Percentiles rank a stretch among this genome's conserved stretches.
Evolutionary conservation across 345 rosid genomes (phyloP).

Genomic region (Brassica cretica): DNA sequence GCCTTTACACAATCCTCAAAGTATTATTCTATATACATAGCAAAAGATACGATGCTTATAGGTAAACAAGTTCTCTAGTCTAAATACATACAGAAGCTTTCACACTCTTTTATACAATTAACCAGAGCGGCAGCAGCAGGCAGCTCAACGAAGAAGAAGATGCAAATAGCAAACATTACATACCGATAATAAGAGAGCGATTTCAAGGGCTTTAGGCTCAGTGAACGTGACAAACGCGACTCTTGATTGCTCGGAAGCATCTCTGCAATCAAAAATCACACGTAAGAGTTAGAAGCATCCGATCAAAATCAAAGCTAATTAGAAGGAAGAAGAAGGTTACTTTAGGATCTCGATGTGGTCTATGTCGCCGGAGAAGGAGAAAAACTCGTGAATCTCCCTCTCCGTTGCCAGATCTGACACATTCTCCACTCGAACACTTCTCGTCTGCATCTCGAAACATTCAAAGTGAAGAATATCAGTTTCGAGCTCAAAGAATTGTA

Average conservation of each 20-base stretch:
- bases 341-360: conserved; percentile 62
- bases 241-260: conserved; percentile 47
- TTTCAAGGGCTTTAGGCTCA: conserved; percentile 89
- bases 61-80: conserved; percentile 80
- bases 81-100: conserved; percentile 37
- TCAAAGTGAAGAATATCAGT: background rate
- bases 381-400: conserved; percentile 98
- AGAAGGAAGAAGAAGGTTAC: conserved; percentile 36
- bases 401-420: conserved; percentile 94
- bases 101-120: background rate
- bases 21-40: background rate
- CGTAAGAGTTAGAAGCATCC: background rate
- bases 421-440: conserved; percentile 78
- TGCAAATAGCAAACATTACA: background rate
- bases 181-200: conserved; percentile 44
- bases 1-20: background rate
- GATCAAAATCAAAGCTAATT: background rate
- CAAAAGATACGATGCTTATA: conserved; percentile 30
- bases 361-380: conserved; percentile 93
- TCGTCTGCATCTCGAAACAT: conserved; percentile 43
- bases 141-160: background rate
- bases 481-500: conserved; percentile 1
- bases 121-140: background rate
- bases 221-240: conserved; percentile 81
- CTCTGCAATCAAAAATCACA: conserved; percentile 44